These are phyloP conservation scores for Rhizopus arrhizus DNA, from an alignment of 371 early-diverging fungal species.

Conservation along the genomic window DNA sequence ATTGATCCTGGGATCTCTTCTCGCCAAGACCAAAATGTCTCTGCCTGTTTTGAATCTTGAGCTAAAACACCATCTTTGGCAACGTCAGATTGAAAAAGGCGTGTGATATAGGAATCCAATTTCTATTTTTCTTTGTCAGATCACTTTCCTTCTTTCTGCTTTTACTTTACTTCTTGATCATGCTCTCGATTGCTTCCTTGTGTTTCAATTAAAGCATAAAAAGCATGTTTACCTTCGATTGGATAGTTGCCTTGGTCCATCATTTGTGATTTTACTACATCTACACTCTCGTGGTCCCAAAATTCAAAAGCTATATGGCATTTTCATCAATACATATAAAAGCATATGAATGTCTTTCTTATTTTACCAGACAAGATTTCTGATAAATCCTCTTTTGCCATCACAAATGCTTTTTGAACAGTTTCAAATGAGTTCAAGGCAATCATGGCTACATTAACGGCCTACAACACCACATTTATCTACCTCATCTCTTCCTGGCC, in stretches of 20 bases:
- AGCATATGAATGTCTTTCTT: background rate
- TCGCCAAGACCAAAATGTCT: constrained; percentile 44
- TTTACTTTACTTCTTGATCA: constrained; percentile 60
- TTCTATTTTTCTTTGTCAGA: constrained; percentile 42
- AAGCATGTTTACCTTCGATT: constrained; percentile 58
- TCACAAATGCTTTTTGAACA: constrained; percentile 45
- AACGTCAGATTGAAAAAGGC: constrained; percentile 53
- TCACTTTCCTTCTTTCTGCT: background rate
- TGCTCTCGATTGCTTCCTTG: constrained; percentile 78
- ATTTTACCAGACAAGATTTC: constrained; percentile 51
- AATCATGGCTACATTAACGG: constrained; percentile 48
- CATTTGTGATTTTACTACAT: constrained; percentile 67
- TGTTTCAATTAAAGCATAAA: constrained; percentile 91
- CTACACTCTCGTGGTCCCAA: constrained; percentile 72
- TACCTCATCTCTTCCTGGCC: too few species aligned
- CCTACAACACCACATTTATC: constrained; percentile 12
- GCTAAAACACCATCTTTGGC: constrained; percentile 79
- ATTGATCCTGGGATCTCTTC: constrained; percentile 41
- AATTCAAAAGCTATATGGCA: constrained; percentile 74
- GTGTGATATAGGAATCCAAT: constrained; percentile 58
- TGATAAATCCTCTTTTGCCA: constrained; percentile 48
- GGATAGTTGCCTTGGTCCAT: constrained; percentile 76
- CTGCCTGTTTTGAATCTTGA: constrained; percentile 62
- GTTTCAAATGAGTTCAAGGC: constrained; percentile 47
- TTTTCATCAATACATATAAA: background rate